phyloP scores from a whole-genome alignment of 495 filamentous ascomycete genomes.

The Xylaria acuta region DNA sequence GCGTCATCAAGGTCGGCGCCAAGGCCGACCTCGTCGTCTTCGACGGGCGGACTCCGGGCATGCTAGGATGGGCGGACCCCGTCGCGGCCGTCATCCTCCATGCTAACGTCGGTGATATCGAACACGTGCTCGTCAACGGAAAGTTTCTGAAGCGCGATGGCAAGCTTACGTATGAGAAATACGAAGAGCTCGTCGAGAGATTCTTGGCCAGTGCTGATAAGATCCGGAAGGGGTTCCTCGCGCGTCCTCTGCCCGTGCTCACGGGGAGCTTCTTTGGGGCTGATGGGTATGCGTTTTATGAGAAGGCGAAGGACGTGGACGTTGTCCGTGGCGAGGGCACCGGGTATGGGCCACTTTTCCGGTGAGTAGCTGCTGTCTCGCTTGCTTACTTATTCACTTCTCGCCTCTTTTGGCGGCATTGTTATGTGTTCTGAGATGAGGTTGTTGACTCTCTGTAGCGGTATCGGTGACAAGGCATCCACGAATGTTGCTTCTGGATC shows the following conservation, averaged over 20 bases:
- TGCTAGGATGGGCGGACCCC: constrained; percentile 59
- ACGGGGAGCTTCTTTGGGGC: constrained; percentile 29
- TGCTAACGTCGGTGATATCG: constrained; percentile 54
- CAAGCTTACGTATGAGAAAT: constrained; percentile 39
- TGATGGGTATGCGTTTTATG: constrained; percentile 29
- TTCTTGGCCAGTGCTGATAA: constrained; percentile 43
- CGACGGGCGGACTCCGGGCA: constrained; percentile 49
- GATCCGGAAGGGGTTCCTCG: constrained; percentile 33
- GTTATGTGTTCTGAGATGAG: not conserved
- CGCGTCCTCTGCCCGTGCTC: constrained; percentile 28
- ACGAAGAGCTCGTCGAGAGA: constrained; percentile 34
- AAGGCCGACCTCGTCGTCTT: constrained; percentile 61
- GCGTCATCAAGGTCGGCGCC: constrained; percentile 51
- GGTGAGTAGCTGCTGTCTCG: constrained; percentile 8
- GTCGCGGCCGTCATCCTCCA: constrained; percentile 61
- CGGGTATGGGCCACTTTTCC: constrained; percentile 39
- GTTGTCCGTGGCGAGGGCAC: constrained; percentile 29
- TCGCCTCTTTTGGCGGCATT: not conserved
- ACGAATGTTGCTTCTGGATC: not conserved
- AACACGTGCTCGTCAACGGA: constrained; percentile 56
- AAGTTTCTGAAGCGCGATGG: constrained; percentile 48
- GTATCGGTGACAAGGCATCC: not conserved
- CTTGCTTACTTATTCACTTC: not conserved
- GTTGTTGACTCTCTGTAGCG: not conserved
- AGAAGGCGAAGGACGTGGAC: constrained; percentile 30